A percentile compares a stretch with the other conserved stretches of the same genome.
Evolutionary conservation across 2,329 filamentous ascomycete genomes (phyloP).

Genomic region (Neospermospora avenae): DNA sequence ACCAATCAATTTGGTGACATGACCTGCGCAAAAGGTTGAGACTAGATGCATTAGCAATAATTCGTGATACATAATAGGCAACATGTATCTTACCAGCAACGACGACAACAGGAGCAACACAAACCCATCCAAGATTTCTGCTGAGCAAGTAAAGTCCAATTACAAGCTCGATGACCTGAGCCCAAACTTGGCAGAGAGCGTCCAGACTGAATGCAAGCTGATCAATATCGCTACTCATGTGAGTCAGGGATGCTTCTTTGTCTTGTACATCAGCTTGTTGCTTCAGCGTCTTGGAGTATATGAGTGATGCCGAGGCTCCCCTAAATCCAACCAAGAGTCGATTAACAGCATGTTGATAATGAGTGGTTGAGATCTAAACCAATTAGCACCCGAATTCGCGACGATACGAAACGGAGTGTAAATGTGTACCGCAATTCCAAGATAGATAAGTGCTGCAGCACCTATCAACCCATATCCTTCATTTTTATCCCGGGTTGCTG

Average conservation of each 20-base stretch:
- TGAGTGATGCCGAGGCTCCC: constrained; percentile 44
- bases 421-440: constrained; percentile 20
- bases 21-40: constrained; percentile 8
- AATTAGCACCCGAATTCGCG: neutral
- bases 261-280: constrained; percentile 35
- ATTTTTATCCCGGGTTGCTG: constrained; percentile 10
- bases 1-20: constrained; percentile 15
- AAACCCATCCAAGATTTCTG: constrained; percentile 33
- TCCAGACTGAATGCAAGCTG: constrained; percentile 31
- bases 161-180: constrained; percentile 38
- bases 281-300: constrained; percentile 46
- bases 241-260: constrained; percentile 39
- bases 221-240: constrained; percentile 44
- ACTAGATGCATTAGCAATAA: neutral
- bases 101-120: constrained; percentile 28
- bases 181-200: constrained; percentile 40
- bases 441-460: constrained; percentile 22
- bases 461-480: constrained; percentile 26
- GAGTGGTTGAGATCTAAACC: constrained; percentile 19
- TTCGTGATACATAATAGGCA: neutral
- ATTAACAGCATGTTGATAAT: constrained; percentile 40
- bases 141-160: constrained; percentile 39
- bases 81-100: constrained; percentile 13
- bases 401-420: neutral
- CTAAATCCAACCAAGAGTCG: constrained; percentile 43